Evolutionary conservation across 1,139 yeast species (phyloP).

Genomic region (Pichia inconspicua): DNA sequence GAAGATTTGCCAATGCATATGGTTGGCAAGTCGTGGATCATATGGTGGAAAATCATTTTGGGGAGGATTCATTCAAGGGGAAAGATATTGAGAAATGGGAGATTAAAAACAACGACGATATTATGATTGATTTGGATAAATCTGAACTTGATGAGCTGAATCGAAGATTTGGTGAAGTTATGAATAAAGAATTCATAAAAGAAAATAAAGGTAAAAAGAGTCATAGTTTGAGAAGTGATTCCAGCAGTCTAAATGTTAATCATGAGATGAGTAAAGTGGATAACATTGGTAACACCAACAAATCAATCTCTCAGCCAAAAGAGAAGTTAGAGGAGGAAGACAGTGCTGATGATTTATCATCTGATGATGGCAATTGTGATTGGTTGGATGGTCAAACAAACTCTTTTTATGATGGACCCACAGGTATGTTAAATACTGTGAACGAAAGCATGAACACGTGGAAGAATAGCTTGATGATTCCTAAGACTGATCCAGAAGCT

Average conservation of each 20-base stretch:
- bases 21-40: constrained; percentile 96
- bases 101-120: constrained; percentile 9
- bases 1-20: constrained; percentile 86
- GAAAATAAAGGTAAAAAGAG: constrained; percentile 2
- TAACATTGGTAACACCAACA: background rate
- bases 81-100: constrained; percentile 19
- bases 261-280: background rate
- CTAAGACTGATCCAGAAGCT: background rate
- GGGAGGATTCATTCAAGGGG: constrained; percentile 19
- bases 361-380: constrained; percentile 8
- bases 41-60: constrained; percentile 61
- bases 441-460: constrained; percentile 21
- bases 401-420: constrained; percentile 52
- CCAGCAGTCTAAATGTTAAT: background rate
- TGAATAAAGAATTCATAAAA: constrained; percentile 11
- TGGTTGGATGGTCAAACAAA: constrained; percentile 15
- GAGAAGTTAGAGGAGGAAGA: background rate
- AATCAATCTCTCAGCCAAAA: background rate
- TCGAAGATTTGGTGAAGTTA: constrained; percentile 9
- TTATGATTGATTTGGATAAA: constrained; percentile 10
- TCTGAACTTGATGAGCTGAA: constrained; percentile 9
- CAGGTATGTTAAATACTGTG: constrained; percentile 49
- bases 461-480: constrained; percentile 11
- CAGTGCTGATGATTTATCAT: background rate
- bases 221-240: background rate